Base-by-base conservation (phyloP, 75 land plant species). In the Sequoiadendron giganteum region DNA sequence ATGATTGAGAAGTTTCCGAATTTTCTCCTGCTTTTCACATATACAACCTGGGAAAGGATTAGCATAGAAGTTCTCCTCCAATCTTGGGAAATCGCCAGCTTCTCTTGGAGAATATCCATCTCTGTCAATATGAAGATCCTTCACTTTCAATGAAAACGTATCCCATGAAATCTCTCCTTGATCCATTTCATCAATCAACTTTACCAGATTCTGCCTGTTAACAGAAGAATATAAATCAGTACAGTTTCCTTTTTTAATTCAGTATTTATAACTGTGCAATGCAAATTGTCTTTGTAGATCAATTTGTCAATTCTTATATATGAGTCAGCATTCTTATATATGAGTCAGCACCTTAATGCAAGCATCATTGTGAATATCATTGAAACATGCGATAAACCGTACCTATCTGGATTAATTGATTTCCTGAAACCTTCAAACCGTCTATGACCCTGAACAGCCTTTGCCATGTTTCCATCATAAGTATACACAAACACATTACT, bases 401-500 rank as follows among this genome's bases (percentile, higher is more conserved):
- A 98, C 99, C 94, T 98, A 92, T 98, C 95, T 45, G 99, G 99
- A 86, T 87, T 95, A 54, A 98, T 92, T 1, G 99, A 97, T 90
- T 91, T 97, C 30, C 88, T 89, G 58, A 95, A 95, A 48, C 97
- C 99, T 89, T 97, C 95, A 88, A 93, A 98, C 38, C 87, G 90
- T 52, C 99, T 89, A 47, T 98, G 99, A 2, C 99, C 99, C 87
- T 95, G 97, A 18, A 97, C 96, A 32, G 99, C 99, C 86, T 95
- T 98, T 10, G 99, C 99, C 99, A 97, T 97, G 88, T 98, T 97
- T 3, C 99, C 99, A 90, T 98, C 97, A 47, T 95, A 95, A 28
- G 97, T 95, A 83, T 95, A 97, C 56, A 98, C 90, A 84, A 98
- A 98, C 32, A 95, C 97, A 90, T 98, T 99, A 87, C 99, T 98